Percentiles rank a stretch among this genome's conserved stretches.
Conservation (phyloP, 371 early-diverging fungal genomes). For the Mortierella sp. region DNA sequence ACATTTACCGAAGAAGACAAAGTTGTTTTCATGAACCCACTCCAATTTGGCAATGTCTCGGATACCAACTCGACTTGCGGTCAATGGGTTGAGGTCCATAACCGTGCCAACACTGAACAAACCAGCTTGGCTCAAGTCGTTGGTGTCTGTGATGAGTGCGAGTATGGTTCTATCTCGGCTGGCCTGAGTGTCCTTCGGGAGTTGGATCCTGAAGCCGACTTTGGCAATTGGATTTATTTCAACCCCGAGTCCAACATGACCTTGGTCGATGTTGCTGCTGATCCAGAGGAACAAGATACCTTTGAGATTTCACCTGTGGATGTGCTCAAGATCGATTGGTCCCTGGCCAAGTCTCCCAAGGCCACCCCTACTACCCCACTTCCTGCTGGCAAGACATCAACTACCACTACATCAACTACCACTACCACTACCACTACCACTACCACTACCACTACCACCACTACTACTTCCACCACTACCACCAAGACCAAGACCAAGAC, state of each 20-base stretch:
- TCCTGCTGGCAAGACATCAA: background rate
- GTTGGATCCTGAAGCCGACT: constrained; percentile 16
- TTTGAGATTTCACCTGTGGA: constrained; percentile 28
- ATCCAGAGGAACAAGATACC: constrained; percentile 10
- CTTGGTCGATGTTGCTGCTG: constrained; percentile 16
- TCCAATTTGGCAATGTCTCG: constrained; percentile 32
- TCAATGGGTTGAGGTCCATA: constrained; percentile 36
- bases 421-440: constrained; percentile 9
- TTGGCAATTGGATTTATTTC: constrained; percentile 21
- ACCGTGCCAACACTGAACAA: constrained; percentile 30
- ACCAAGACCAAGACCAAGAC: constrained; percentile 7
- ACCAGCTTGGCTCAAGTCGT: constrained; percentile 31
- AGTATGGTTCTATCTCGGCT: constrained; percentile 33
- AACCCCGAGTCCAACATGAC: constrained; percentile 21
- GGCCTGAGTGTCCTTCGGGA: constrained; percentile 9
- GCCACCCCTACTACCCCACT: background rate
- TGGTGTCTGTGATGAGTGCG: constrained; percentile 46
- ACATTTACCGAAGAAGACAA: constrained; percentile 25
- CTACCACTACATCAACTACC: constrained; percentile 1
- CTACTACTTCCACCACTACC: constrained; percentile 12
- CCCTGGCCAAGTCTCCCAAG: constrained; percentile 16
- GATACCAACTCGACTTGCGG: constrained; percentile 39
- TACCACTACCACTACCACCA: constrained; percentile 6
- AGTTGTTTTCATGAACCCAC: constrained; percentile 43
- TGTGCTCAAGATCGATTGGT: constrained; percentile 28